A percentile compares a stretch with the other conserved stretches of the same genome.
phyloP scores from a whole-genome alignment of 176 grass and related monocot genomes.

The Melocanna baccifera region DNA sequence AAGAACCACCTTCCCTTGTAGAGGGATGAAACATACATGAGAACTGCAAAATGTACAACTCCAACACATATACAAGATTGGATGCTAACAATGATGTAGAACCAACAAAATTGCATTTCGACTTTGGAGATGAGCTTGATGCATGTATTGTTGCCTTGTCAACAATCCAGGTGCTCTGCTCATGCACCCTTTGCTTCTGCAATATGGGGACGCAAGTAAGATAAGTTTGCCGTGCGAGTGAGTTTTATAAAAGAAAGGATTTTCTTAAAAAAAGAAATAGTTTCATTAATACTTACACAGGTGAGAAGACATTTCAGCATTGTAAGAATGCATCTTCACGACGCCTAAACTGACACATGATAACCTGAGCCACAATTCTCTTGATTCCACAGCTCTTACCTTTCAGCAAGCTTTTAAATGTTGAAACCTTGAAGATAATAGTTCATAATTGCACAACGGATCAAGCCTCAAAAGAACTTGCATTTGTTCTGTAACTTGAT shows the following conservation, averaged over 20 bases:
- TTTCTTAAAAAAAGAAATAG: neutral
- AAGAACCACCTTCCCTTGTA: neutral
- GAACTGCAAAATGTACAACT: neutral
- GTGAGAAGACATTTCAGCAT: neutral
- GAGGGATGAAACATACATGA: neutral
- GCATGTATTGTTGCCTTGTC: neutral
- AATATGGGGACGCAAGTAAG: neutral
- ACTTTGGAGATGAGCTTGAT: neutral
- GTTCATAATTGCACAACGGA: neutral
- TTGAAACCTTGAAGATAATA: neutral
- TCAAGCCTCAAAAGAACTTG: slow-evolving; percentile 1
- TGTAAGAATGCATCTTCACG: neutral
- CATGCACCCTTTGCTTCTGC: slow-evolving; percentile 14
- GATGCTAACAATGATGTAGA: neutral
- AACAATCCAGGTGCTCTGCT: neutral
- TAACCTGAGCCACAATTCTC: neutral
- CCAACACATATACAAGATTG: neutral
- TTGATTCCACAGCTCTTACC: neutral
- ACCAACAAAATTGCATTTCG: neutral
- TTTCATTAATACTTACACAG: slow-evolving; percentile 34
- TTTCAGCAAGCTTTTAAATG: neutral
- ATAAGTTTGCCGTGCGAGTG: neutral
- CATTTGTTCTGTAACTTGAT: slow-evolving; percentile 15
- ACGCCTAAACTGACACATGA: neutral
- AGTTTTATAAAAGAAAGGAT: neutral